Base-by-base conservation (phyloP, 1,139 yeast species). In the Yamadazyma dendronema region DNA sequence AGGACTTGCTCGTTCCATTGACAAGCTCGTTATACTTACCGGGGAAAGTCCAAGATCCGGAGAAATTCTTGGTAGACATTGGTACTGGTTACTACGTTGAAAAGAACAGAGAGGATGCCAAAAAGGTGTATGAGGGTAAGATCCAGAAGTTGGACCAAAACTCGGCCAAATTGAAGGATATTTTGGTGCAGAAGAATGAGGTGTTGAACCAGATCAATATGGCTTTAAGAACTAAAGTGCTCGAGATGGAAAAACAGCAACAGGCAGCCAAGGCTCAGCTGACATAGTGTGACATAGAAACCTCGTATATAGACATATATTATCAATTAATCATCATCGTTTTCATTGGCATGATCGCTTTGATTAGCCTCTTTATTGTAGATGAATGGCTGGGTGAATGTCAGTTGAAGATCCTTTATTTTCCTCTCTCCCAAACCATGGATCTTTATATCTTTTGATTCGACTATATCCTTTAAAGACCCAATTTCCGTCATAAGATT, bases 51-150 rank as follows among this genome's bases (percentile, higher is more conserved):
- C 71, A 72, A 34, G 77, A 82, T 44, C 75, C 75, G 32, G 76
- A 82, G 44, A 79, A 74, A 40, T 92, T 84, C 52, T 72, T 92
- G 62, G 96, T 94, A 13, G 99, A 92, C 56, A 83, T 92, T 30
- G 99, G 99, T 24, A 92, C 98, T 0, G 97, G 97, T 2, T 92
- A 92, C 60, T 92, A 77, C 56, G 94, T 89, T 22, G 96, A 88
- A 52, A 94, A 92, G 62, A 62, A 62, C 40, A 76, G 79, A 0
- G 67, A 64, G 5, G 90, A 86, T 33, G 86, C 97, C 3, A 68
- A 77, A 47, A 62, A 62, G 39, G 95, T 89, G 52, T 92, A 88
- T 59, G 77, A 82, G 41, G 72, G 71, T 40, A 88, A 94, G 63
- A 78, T 89, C 36, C 68, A 67, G 19, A 90, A 89, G 47, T 66